Evolutionary conservation across 306 rosid species (phyloP), one percentile per base, ranked within the genome.

Genomic region (Leucaena leucocephala): DNA sequence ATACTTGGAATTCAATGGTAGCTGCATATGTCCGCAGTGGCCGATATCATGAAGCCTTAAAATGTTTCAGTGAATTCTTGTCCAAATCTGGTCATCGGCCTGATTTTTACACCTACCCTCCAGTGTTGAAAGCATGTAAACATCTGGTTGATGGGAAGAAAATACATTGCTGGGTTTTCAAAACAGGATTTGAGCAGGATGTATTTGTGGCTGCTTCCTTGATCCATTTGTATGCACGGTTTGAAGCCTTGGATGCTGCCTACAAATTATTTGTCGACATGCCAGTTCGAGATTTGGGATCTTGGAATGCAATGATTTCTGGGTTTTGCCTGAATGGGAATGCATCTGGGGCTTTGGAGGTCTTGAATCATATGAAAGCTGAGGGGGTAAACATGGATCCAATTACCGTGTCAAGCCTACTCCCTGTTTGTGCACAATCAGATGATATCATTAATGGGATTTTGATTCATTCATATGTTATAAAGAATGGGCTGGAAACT

Each of bases 261-360:
- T 34, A 63, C 15, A 77, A 80, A 65, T 11, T 86, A 78, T 86
- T 86, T 83, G 79, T 52, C 15, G 79, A 74, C 57, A 86, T 86
- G 89, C 79, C 81, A 1, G 74, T 74, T 6, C 78, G 85, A 4
- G 89, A 86, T 70, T 59, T 86, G 72, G 87, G 89, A 2, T 80
- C 87, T 69, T 86, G 89, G 89, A 86, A 86, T 65, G 87, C 89
- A 5, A 86, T 86, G 89, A 83, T 86, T 73, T 83, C 85, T 4
- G 89, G 83, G 79, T 86, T 86, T 77, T 77, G 83, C 80, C 81
- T 74, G 79, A 86, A 80, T 46, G 87, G 89, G 15, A 64, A 83
- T 80, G 87, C 74, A 1, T 76, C 52, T 0, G 76, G 70, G 76
- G 85, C 83, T 1, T 62, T 86, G 45, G 15, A 71, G 46, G 78